Evolutionary conservation across 1,139 yeast species (phyloP), one percentile per base, ranked within the genome.

Genomic region (Yamadazyma membranifaciens): DNA sequence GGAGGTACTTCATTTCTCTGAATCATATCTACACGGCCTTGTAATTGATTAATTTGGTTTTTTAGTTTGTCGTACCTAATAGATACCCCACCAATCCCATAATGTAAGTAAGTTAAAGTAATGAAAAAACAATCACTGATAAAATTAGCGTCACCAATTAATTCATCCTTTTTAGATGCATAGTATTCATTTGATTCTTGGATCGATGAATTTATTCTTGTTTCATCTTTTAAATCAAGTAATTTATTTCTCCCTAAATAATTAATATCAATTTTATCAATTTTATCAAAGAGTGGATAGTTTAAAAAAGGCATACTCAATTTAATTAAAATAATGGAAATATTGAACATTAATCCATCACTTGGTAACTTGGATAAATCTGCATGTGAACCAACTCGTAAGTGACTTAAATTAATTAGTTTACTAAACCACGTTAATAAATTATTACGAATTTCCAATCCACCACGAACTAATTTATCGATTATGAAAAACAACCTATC

Each of bases 111-210:
- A 0, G 95, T 81, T 38, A 85, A 68, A 9, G 94, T 80, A 44
- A 92, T 62, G 56, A 75, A 92, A 62, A 89, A 94, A 53, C 95
- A 84, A 51, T 91, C 92, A 4, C 96, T 82, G 13, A 94, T 85
- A 58, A 92, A 92, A 54, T 92, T 92, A 5, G 87, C 68, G 12
- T 54, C 57, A 3, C 57, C 53, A 26, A 61, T 60, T 38, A 13
- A 30, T n/a, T 31, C 28, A 9, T 33, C 57, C 57, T 31, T 28
- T 12, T 59, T 48, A 11, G 58, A 57, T 4, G 57, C 44, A 51
- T 74, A 79, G 54, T 74, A 81, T 39, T 78, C 80, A 33, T 73
- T 73, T 2, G 88, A 83, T 51, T 87, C 94, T 45, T 75, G 76
- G 31, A 77, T 71, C 30, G 94, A 86, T 1, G 96, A 77, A 50